A percentile compares a stretch with the other conserved stretches of the same genome.
Evolutionary conservation across 768 basidiomycete species (phyloP).

Genomic region (Mycena leptocephala): DNA sequence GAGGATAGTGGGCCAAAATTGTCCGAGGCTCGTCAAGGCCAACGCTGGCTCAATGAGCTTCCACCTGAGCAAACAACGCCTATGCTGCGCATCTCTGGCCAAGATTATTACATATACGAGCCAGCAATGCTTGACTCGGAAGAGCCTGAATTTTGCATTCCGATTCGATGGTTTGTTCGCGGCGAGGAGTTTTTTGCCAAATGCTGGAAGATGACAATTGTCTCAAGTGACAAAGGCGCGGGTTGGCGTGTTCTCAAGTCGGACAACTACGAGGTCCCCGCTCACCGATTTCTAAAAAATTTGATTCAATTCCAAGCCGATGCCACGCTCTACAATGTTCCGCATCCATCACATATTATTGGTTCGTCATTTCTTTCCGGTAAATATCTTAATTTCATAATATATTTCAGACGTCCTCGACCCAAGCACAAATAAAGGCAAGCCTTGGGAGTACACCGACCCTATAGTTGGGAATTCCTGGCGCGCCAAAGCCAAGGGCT

Average conservation of each 20-base stretch:
- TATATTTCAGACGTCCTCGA: neutral
- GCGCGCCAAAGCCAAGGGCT: slow-evolving; percentile 2
- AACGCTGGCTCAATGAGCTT: slow-evolving; percentile 47
- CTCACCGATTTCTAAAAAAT: neutral
- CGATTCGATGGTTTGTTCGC: slow-evolving; percentile 31
- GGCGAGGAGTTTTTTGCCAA: neutral
- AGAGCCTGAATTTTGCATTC: slow-evolving; percentile 19
- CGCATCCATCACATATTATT: neutral
- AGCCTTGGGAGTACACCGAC: slow-evolving; percentile 4
- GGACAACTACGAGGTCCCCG: neutral
- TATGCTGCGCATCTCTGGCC: slow-evolving; percentile 36
- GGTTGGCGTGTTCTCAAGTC: slow-evolving; percentile 22
- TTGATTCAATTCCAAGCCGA: neutral
- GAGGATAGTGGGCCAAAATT: slow-evolving; percentile 46
- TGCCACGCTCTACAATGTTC: neutral
- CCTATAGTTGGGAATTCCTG: slow-evolving; percentile 4
- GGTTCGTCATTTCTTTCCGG: neutral
- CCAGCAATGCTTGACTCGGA: slow-evolving; percentile 22
- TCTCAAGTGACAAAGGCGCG: neutral
- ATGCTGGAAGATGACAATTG: neutral
- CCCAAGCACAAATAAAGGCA: neutral
- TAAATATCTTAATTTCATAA: neutral
- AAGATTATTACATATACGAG: slow-evolving; percentile 30
- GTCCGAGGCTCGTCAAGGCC: slow-evolving; percentile 41
- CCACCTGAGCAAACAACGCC: slow-evolving; percentile 40